A percentile compares a stretch with the other conserved stretches of the same genome.
Evolutionary conservation across 768 basidiomycete species (phyloP).

Genomic region (Pilatotrama ljubarskyi): DNA sequence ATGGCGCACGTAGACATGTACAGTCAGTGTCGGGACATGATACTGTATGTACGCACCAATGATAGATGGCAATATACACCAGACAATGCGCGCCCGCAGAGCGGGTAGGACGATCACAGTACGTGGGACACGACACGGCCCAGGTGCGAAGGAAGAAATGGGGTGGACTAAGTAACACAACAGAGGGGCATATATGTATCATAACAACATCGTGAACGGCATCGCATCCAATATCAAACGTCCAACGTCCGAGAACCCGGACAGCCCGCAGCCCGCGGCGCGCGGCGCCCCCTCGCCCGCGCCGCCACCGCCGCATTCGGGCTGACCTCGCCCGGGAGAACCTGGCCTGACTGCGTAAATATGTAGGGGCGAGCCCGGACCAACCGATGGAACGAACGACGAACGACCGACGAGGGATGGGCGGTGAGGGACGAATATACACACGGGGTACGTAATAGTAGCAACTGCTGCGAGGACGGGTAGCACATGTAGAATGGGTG

Average conservation of each 20-base stretch:
- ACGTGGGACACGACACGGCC: neutral
- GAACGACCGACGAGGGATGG: neutral
- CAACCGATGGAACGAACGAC: no score
- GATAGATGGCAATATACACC: no score
- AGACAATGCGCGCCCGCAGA: no score
- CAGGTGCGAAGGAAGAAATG: slow-evolving; percentile 4
- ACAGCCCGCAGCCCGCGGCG: neutral
- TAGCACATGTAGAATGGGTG: neutral
- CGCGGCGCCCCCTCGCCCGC: neutral
- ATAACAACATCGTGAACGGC: slow-evolving; percentile 16
- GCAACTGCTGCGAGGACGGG: neutral
- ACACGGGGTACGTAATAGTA: neutral
- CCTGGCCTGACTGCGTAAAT: no score
- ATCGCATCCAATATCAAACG: neutral
- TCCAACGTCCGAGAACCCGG: neutral
- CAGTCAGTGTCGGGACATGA: no score
- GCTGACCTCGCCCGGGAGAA: no score
- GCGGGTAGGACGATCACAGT: neutral
- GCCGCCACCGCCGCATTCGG: no score
- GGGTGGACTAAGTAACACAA: slow-evolving; percentile 3
- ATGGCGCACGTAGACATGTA: no score
- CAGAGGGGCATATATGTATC: slow-evolving; percentile 15
- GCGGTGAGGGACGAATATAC: neutral
- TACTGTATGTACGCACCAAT: no score
- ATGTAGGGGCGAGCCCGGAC: neutral